Evolutionary conservation across 257 asterid species (phyloP).

Genomic region (Petrea volubilis): DNA sequence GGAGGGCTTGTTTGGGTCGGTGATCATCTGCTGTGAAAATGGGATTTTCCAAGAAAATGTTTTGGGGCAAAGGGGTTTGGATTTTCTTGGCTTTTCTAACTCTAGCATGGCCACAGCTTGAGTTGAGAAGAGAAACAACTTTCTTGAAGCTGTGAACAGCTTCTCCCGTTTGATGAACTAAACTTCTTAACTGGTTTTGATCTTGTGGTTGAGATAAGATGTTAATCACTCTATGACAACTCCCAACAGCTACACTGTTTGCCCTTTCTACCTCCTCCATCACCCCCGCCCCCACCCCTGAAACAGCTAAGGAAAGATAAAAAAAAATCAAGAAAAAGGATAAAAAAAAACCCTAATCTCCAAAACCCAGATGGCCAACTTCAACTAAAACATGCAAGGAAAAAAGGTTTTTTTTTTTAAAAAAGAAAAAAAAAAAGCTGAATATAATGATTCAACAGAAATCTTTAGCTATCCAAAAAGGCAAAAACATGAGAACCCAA

Average conservation of each 20-base stretch:
- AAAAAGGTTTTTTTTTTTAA: background rate
- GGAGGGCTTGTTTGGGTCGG: conserved; percentile 41
- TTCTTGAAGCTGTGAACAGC: conserved; percentile 71
- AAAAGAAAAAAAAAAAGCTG: background rate
- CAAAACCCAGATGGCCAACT: conserved; percentile 21
- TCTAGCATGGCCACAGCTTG: conserved; percentile 83
- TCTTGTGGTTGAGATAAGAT: conserved; percentile 56
- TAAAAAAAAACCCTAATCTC: conserved; percentile 41
- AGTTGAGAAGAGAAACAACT: conserved; percentile 67
- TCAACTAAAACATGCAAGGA: conserved; percentile 7
- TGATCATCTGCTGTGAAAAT: conserved; percentile 37
- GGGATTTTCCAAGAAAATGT: conserved; percentile 62
- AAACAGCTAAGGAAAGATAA: background rate
- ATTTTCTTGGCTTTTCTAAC: conserved; percentile 56
- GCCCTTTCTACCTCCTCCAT: conserved; percentile 88
- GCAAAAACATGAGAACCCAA: conserved; percentile 15
- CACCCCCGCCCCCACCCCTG: background rate
- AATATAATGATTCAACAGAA: conserved; percentile 16
- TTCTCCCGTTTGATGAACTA: conserved; percentile 66
- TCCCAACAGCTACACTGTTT: conserved; percentile 74
- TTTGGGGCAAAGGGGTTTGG: conserved; percentile 52
- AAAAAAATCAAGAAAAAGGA: background rate
- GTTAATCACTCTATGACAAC: conserved; percentile 76
- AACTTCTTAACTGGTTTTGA: conserved; percentile 48
- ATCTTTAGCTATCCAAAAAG: conserved; percentile 29